Percentiles rank a stretch among this genome's conserved stretches.
Conservation (phyloP, 2,329 filamentous ascomycete genomes). For the Thyridium curvatum region DNA sequence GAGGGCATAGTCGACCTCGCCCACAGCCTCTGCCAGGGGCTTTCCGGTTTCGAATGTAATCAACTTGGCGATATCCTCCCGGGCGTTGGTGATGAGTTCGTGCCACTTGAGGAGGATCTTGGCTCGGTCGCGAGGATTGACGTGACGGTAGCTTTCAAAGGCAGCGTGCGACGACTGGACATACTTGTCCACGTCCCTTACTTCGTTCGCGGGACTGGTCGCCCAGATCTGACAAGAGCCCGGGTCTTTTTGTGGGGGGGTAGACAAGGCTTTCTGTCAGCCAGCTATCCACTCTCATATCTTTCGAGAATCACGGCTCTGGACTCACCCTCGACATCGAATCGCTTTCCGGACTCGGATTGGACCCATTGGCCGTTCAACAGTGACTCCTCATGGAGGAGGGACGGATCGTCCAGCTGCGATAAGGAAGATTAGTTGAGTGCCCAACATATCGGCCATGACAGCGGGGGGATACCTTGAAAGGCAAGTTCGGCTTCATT, state of each 20-base stretch:
- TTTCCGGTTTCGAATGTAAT: conserved; percentile 47
- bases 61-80: conserved; percentile 28
- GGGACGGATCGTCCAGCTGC: too few species aligned
- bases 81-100: conserved; percentile 19
- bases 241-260: too few species aligned
- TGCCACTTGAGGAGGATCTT: conserved; percentile 26
- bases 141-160: conserved; percentile 28
- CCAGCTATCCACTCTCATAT: too few species aligned
- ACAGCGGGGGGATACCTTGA: too few species aligned
- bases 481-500: too few species aligned
- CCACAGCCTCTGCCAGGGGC: conserved; percentile 42
- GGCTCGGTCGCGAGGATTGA: conserved; percentile 23
- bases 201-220: conserved; percentile 37
- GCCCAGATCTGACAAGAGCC: conserved; percentile 42
- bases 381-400: too few species aligned
- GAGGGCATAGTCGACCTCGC: conserved; percentile 47
- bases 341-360: conserved; percentile 37
- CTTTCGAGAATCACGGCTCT: too few species aligned
- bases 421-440: too few species aligned
- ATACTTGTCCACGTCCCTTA: conserved; percentile 26
- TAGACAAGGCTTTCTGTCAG: too few species aligned
- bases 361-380: conserved; percentile 38
- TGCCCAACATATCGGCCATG: too few species aligned
- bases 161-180: conserved; percentile 25
- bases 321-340: conserved; percentile 37